Evolutionary conservation across 306 rosid genomes (phyloP), one percentile per base, ranked within the genome.

Genomic region (barrel medic (Medicago truncatula)): DNA sequence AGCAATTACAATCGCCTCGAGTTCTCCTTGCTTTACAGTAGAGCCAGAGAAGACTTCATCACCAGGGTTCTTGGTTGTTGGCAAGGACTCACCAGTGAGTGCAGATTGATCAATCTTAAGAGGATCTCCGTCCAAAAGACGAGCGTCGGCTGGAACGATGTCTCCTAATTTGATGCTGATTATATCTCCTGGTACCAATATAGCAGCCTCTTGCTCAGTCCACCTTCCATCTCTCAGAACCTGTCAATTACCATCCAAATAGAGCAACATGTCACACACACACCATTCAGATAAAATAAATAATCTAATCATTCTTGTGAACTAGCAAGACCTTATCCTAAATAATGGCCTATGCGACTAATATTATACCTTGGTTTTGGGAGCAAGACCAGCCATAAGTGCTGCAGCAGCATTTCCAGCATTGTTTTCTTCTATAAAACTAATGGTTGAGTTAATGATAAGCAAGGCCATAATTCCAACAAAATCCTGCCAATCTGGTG

Each of bases 381-480:
- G 96, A 14, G 98, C 98, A 80, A 93, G 98, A 54, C 98, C 97
- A 3, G 98, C 97, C 98, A 93, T 93, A 47, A 93, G 96, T 36
- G 98, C 96, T 52, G 87, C 88, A 16, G 98, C 98, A 21, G 98
- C 98, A 78, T 93, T 93, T 57, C 98, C 98, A 12, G 98, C 97
- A 68, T 91, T 93, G 84, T 93, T 91, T 78, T 93, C 98, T 82
- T 93, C 98, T 3, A 93, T 83, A 47, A 93, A 93, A 71, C 97
- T 90, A 25, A 93, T 93, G 63, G 98, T 89, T 40, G 98, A 93
- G 86, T 93, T 93, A 74, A 91, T 79, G n/a, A 93, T 0, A 5
- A 93, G 86, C 80, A 93, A 70, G n/a, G 47, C 88, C 60, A 40
- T 8, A 1, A 93, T 91, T 9, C 97, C 97, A 12, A 91, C 76